Conservation (phyloP, 495 filamentous ascomycete species). For the Podospora fimiseda region DNA sequence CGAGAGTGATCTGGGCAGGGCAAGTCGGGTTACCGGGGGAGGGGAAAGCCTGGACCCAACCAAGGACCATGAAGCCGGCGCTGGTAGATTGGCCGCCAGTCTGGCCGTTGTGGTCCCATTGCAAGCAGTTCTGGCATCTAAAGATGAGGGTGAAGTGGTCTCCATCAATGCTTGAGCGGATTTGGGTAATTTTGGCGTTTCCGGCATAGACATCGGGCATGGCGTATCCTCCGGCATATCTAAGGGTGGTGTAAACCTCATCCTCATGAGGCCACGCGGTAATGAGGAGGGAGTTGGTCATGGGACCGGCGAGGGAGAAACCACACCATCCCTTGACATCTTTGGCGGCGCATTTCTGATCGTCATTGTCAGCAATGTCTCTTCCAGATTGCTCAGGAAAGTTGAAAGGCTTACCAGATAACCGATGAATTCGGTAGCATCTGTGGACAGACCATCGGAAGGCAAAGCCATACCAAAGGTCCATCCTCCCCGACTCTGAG, state of each 20-base stretch:
- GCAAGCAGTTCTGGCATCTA: conserved; percentile 56
- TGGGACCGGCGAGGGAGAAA: conserved; percentile 47
- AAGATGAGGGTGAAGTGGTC: conserved; percentile 53
- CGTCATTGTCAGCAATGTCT: conserved; percentile 9
- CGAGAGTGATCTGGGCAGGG: conserved; percentile 26
- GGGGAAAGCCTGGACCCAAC: conserved; percentile 30
- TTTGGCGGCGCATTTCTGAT: conserved; percentile 26
- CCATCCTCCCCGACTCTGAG: conserved; percentile 32
- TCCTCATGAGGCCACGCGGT: conserved; percentile 49
- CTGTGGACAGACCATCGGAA: conserved; percentile 38
- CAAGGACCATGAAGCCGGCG: conserved; percentile 21
- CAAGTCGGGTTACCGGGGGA: conserved; percentile 29
- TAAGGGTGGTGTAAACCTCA: conserved; percentile 46
- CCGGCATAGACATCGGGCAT: conserved; percentile 54
- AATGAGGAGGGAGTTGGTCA: conserved; percentile 55
- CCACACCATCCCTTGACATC: conserved; percentile 49
- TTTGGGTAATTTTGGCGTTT: conserved; percentile 49
- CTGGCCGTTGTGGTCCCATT: conserved; percentile 37
- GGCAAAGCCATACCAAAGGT: conserved; percentile 55
- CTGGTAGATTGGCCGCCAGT: conserved; percentile 19
- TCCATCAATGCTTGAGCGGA: conserved; percentile 48
- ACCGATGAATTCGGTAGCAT: conserved; percentile 56
- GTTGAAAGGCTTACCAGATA: conserved; percentile 35
- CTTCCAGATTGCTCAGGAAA: neutral
- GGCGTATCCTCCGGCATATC: conserved; percentile 51